Percentiles rank a stretch among this genome's conserved stretches.
phyloP scores from a whole-genome alignment of 2,329 filamentous ascomycete species.

The Colletotrichum filicis region DNA sequence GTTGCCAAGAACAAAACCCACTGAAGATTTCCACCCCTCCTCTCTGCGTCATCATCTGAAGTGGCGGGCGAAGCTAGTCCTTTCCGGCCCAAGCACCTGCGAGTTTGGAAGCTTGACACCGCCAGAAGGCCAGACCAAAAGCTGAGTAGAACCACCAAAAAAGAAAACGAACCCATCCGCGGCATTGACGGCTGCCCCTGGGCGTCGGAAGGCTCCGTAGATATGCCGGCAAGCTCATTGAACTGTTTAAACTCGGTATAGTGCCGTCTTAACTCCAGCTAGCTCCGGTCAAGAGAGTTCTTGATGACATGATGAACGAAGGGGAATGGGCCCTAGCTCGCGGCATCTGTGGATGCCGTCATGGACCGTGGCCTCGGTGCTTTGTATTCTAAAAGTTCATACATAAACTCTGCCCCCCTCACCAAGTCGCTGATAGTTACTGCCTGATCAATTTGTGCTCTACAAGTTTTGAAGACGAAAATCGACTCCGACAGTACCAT shows the following conservation, averaged over 20 bases:
- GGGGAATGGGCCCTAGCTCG: not conserved
- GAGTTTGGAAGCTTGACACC: not conserved
- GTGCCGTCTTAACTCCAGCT: constrained; percentile 27
- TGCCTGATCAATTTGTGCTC: not conserved
- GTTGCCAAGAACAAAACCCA: not conserved
- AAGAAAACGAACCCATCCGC: not conserved
- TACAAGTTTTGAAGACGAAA: not conserved
- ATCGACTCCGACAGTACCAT: no score
- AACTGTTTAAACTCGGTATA: not conserved
- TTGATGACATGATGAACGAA: constrained; percentile 19
- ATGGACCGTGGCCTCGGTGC: constrained; percentile 1
- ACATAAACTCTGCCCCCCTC: not conserved
- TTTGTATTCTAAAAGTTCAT: not conserved
- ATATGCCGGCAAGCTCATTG: not conserved
- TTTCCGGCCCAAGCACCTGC: not conserved
- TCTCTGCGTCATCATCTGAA: constrained; percentile 16
- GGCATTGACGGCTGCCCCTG: constrained; percentile 19
- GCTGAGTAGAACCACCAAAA: not conserved
- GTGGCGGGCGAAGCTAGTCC: not conserved
- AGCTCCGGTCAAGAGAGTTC: constrained; percentile 14
- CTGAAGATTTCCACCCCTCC: not conserved
- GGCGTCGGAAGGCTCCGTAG: not conserved
- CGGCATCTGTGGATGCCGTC: constrained; percentile 26
- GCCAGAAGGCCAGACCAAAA: not conserved
- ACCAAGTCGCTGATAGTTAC: not conserved